Percentiles rank a stretch among this genome's conserved stretches.
Evolutionary conservation across 352 stramenopile species (phyloP).

Genomic region (Globisporangium megalacanthum): DNA sequence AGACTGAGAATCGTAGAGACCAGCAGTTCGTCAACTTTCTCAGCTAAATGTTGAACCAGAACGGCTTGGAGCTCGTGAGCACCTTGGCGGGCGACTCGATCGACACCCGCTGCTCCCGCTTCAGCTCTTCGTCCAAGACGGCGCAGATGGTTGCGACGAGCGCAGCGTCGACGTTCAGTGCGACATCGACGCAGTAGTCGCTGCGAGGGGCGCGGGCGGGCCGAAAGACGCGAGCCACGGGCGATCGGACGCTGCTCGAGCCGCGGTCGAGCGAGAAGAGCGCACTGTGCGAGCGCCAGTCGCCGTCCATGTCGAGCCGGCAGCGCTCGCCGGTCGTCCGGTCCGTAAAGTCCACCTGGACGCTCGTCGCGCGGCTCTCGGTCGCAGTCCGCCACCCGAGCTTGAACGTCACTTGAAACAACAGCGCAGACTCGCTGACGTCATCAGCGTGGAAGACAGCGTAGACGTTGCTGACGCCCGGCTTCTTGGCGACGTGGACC

Average conservation of each 20-base stretch:
- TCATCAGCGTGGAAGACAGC: too few species aligned
- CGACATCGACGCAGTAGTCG: conserved; percentile 4
- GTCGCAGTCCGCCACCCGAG: not conserved
- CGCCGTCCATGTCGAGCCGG: not conserved
- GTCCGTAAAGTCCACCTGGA: conserved; percentile 10
- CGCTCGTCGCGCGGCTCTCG: not conserved
- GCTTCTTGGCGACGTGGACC: too few species aligned
- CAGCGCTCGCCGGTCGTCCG: conserved; percentile 5
- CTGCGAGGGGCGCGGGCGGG: not conserved
- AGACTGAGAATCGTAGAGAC: too few species aligned
- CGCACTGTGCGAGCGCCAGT: conserved; percentile 1
- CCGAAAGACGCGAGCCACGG: not conserved
- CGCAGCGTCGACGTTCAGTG: conserved; percentile 1
- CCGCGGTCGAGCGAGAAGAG: not conserved
- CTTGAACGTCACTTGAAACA: conserved; percentile 6
- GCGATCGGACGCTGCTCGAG: not conserved
- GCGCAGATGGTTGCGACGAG: conserved; percentile 2
- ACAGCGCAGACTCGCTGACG: not conserved
- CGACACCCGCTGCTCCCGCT: not conserved
- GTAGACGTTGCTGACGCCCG: too few species aligned
- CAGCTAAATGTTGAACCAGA: too few species aligned
- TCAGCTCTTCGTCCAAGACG: conserved; percentile 9
- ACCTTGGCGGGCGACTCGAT: too few species aligned
- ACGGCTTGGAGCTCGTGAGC: too few species aligned
- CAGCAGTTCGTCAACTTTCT: too few species aligned